A percentile compares a stretch with the other conserved stretches of the same genome.
These are phyloP conservation scores for Paramecium pentaurelia DNA, from an alignment of 73 alveolate species.

Conservation along the genomic window DNA sequence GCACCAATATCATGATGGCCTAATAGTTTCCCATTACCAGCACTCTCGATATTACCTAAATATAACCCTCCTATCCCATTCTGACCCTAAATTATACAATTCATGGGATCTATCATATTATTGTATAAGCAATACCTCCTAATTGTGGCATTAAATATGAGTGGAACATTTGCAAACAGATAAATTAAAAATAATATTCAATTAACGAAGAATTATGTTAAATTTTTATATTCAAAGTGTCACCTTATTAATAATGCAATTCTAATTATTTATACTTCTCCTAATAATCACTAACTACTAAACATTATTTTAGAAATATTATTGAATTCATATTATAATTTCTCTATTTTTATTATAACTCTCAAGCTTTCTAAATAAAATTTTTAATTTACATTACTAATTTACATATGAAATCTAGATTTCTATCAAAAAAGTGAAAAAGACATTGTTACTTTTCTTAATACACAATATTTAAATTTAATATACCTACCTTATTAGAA, in stretches of 20 bases:
- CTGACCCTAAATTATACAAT: slow-evolving; percentile 40
- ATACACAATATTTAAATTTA: too few relatives aligned
- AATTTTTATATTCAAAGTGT: not conserved
- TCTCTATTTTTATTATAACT: not conserved
- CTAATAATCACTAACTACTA: not conserved
- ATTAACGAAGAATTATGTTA: not conserved
- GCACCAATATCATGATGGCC: slow-evolving; percentile 59
- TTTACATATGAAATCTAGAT: not conserved
- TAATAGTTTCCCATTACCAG: slow-evolving; percentile 44
- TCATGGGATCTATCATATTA: slow-evolving; percentile 55
- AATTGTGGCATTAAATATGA: not conserved
- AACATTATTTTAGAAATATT: not conserved
- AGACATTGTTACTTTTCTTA: too few relatives aligned
- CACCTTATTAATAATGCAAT: not conserved
- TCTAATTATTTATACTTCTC: not conserved
- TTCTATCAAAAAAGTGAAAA: too few relatives aligned
- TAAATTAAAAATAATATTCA: slow-evolving; percentile 2
- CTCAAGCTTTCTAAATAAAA: not conserved
- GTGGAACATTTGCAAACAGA: slow-evolving; percentile 44
- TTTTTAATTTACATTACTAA: not conserved
- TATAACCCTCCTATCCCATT: slow-evolving; percentile 47
- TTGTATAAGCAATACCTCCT: not conserved
- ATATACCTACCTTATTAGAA: too few relatives aligned
- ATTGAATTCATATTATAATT: not conserved
- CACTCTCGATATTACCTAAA: slow-evolving; percentile 61